Conservation (phyloP, 805 yeast species). For the Saccharomyces cerevisiae region DNA sequence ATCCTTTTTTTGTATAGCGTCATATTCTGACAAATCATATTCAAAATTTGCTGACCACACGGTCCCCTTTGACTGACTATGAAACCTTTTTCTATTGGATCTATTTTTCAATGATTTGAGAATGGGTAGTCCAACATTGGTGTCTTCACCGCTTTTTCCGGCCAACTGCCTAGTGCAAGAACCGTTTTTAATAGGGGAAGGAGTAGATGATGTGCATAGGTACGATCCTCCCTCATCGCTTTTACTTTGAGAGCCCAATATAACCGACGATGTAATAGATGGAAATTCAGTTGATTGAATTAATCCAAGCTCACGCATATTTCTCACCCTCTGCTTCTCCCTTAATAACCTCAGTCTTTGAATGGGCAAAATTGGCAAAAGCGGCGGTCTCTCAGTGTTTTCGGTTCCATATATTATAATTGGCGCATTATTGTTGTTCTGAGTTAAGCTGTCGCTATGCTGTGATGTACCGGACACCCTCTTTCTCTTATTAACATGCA, state of each 20-base stretch:
- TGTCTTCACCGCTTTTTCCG: background rate
- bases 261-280: background rate
- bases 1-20: slow-evolving; percentile 9
- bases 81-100: background rate
- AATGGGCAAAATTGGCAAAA: slow-evolving; percentile 26
- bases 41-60: slow-evolving; percentile 27
- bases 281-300: background rate
- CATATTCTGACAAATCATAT: slow-evolving; percentile 24
- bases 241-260: background rate
- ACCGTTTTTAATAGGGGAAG: slow-evolving; percentile 16
- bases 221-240: slow-evolving; percentile 3
- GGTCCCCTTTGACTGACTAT: slow-evolving; percentile 8
- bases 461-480: background rate
- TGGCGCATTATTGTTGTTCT: background rate
- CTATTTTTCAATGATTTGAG: background rate
- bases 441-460: slow-evolving; percentile 1
- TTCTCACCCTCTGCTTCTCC: slow-evolving; percentile 20
- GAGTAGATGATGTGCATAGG: slow-evolving; percentile 15
- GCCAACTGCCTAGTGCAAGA: background rate
- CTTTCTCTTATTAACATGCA: background rate
- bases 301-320: slow-evolving; percentile 1
- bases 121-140: no score
- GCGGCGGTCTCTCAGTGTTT: slow-evolving; percentile 20
- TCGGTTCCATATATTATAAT: slow-evolving; percentile 12
- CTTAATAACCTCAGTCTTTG: slow-evolving; percentile 25